Evolutionary conservation across 352 stramenopile genomes (phyloP).

Genomic region (Pythium rhizo-oryzae): DNA sequence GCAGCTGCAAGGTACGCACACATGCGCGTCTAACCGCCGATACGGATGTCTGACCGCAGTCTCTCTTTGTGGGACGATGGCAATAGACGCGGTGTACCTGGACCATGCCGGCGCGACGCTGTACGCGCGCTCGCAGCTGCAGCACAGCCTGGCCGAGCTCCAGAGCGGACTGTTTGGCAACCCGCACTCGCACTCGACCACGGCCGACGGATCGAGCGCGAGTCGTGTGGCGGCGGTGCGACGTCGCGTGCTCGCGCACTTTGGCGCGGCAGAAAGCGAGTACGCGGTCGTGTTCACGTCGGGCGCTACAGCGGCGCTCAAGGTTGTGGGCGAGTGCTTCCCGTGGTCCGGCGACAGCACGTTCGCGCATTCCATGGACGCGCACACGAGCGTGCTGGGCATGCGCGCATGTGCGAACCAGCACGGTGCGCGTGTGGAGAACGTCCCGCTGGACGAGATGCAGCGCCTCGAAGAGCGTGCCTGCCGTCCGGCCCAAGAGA

Average conservation of each 20-base stretch:
- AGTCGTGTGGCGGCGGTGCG: constrained; percentile 48
- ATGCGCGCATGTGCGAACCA: constrained; percentile 51
- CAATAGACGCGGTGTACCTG: constrained; percentile 53
- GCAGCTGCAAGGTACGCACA: constrained; percentile 18
- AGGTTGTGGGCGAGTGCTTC: constrained; percentile 84
- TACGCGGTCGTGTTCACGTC: constrained; percentile 88
- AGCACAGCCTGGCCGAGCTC: constrained; percentile 53
- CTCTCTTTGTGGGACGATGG: not conserved
- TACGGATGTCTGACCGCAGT: not conserved
- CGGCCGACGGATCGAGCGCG: constrained; percentile 41
- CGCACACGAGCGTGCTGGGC: constrained; percentile 75
- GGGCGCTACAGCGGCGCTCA: constrained; percentile 77
- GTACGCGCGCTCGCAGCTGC: constrained; percentile 68
- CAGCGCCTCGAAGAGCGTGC: constrained; percentile 15
- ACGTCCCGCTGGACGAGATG: constrained; percentile 45
- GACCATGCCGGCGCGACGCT: constrained; percentile 87
- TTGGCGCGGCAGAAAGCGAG: constrained; percentile 63
- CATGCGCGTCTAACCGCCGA: not conserved
- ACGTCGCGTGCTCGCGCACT: constrained; percentile 65
- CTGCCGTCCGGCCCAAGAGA: too few species aligned
- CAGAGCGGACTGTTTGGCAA: constrained; percentile 57
- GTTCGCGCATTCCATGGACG: constrained; percentile 67
- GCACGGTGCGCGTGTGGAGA: constrained; percentile 31
- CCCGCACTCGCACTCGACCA: constrained; percentile 47
- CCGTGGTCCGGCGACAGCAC: constrained; percentile 56